phyloP scores from a whole-genome alignment of 2,329 filamentous ascomycete genomes.

The Colletotrichum cuscutae region DNA sequence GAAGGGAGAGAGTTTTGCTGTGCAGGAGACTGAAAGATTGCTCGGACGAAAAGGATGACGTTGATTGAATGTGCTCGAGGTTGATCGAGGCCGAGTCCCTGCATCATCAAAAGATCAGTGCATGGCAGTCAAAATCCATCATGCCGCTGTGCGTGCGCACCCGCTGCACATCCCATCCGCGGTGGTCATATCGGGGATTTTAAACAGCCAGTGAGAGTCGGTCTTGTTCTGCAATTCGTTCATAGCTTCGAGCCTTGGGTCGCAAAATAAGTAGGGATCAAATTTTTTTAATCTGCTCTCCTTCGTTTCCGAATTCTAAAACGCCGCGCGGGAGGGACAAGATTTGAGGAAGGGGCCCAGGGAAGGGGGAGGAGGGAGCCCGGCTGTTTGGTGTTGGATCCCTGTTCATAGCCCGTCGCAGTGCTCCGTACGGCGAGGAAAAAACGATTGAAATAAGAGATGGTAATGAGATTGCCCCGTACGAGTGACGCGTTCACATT shows the following conservation, averaged over 20 bases:
- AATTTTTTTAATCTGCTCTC: neutral
- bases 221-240: neutral
- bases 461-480: slow-evolving; percentile 1
- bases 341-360: neutral
- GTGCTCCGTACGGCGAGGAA: neutral
- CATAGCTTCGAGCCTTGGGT: neutral
- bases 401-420: neutral
- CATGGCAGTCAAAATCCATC: neutral
- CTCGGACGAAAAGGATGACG: neutral
- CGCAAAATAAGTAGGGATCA: too few relatives aligned
- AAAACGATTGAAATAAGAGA: neutral
- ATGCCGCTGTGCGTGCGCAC: neutral
- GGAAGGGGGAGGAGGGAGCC: slow-evolving; percentile 22
- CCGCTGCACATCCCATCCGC: neutral
- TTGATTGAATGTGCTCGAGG: neutral
- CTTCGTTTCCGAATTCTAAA: slow-evolving; percentile 1
- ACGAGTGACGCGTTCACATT: slow-evolving; percentile 8
- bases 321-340: neutral
- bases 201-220: neutral
- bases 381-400: neutral
- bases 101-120: neutral
- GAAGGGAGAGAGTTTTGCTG: neutral
- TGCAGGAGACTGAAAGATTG: neutral
- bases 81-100: neutral
- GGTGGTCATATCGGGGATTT: neutral